Base-by-base conservation (phyloP, 306 rosid species). In the Corylus avellana region DNA sequence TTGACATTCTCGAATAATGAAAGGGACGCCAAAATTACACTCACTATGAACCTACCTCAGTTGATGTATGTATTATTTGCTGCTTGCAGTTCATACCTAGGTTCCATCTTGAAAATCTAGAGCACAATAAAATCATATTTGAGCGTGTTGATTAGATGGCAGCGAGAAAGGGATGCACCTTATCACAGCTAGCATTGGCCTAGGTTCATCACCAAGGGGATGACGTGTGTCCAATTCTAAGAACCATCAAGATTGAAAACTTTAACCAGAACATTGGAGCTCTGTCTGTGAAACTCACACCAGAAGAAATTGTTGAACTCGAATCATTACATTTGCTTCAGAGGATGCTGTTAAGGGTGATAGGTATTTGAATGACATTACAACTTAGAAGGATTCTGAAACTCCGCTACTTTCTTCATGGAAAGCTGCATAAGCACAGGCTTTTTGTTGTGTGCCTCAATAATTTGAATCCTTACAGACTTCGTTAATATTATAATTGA, bases 181-280 rank as follows among this genome's bases (percentile, higher is more conserved):
- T 91, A 1, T 46, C 96, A 18, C 92, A 89, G 72, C 87, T 88
- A 29, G 92, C 91, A 18, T n/a, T 89, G 72, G 91, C 93, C 3
- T 91, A 90, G 93, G 82, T 89, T 85, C 94, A 86, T 47, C 92
- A 89, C 78, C 91, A 91, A 62, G 93, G 96, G 50, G 84, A 81
- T 1, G 93, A 89, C 7, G 92, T 89, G 71, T 84, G 88, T 46
- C 92, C 93, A 0, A 91, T 89, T 13, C 98, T 97, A 0, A 95
- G 98, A 86, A 93, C 98, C 47, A 93, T 97, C 5, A 90, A 91
- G 82, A 75, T 86, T 22, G 85, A 80, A 78, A 90, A 91, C 84
- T 71, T 93, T 0, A 79, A 92, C 62, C 84, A 90, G 55, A 93
- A 93, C 72, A 83, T 90, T 3, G 89, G 75, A 2, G 94, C 96